A percentile compares a stretch with the other conserved stretches of the same genome.
Conservation (phyloP, 129 eudicot genomes). For the Pittosporum tobira region DNA sequence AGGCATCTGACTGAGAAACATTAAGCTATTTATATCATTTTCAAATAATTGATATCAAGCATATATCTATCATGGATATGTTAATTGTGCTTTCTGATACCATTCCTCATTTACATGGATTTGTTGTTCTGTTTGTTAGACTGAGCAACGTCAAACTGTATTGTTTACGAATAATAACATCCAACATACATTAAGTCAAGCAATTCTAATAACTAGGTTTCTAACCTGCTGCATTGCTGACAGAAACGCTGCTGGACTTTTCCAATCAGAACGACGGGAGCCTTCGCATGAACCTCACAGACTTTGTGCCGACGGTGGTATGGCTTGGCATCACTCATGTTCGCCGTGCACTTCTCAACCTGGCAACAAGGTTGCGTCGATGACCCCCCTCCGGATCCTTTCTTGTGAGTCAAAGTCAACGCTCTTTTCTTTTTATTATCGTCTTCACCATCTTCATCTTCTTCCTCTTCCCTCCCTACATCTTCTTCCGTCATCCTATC, state of each 20-base stretch:
- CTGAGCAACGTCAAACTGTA: neutral
- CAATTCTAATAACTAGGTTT: neutral
- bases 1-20: no score
- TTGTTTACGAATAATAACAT: neutral
- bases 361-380: slow-evolving; percentile 57
- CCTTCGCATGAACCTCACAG: slow-evolving; percentile 76
- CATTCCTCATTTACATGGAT: neutral
- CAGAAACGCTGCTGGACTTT: slow-evolving; percentile 72
- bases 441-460: slow-evolving; percentile 52
- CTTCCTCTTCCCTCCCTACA: slow-evolving; percentile 36
- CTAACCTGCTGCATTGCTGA: slow-evolving; percentile 97
- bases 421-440: slow-evolving; percentile 36
- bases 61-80: neutral
- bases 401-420: slow-evolving; percentile 27
- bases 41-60: no score
- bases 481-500: slow-evolving; percentile 34
- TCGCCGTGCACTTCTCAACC: slow-evolving; percentile 49
- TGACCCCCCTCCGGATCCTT: slow-evolving; percentile 40
- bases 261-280: slow-evolving; percentile 44
- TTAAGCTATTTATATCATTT: no score
- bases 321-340: slow-evolving; percentile 53
- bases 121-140: no score
- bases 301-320: slow-evolving; percentile 90
- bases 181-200: neutral
- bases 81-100: neutral